These are phyloP conservation scores for Tripterygium wilfordii DNA, from an alignment of 177 flowering plant species.

Conservation along the genomic window DNA sequence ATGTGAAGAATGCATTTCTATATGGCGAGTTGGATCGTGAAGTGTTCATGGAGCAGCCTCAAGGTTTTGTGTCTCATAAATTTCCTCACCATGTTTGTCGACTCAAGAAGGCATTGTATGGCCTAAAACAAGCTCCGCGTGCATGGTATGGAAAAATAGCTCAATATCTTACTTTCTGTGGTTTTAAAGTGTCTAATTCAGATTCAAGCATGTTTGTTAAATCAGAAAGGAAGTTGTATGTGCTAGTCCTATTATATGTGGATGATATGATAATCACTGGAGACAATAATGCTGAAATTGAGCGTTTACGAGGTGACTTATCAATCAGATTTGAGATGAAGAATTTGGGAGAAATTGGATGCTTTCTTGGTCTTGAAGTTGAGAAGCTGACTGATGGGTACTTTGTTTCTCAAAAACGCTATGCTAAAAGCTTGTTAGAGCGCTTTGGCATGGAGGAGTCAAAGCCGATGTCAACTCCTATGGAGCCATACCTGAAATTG, in stretches of 20 bases:
- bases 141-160: no score
- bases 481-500: constrained; percentile 1
- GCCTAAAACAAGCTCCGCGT: no score
- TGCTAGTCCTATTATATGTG: constrained; percentile 3
- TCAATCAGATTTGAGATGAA: constrained; percentile 3
- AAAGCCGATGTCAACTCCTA: constrained; percentile 5
- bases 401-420: constrained; percentile 4
- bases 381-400: neutral
- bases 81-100: constrained; percentile 4
- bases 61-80: neutral
- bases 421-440: constrained; percentile 3
- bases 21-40: constrained; percentile 1
- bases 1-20: no score
- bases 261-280: constrained; percentile 7
- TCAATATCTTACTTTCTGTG: no score
- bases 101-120: no score
- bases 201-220: no score
- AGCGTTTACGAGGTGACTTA: neutral
- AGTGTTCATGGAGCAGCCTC: constrained; percentile 3
- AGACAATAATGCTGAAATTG: neutral
- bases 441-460: constrained; percentile 4
- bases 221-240: no score
- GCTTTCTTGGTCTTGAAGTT: constrained; percentile 6
- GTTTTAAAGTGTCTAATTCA: no score
- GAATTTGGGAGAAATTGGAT: neutral